Percentiles rank a stretch among this genome's conserved stretches.
phyloP scores from a whole-genome alignment of 202 grass and related monocot species.

The Bolboschoenoplectus hybrid region DNA sequence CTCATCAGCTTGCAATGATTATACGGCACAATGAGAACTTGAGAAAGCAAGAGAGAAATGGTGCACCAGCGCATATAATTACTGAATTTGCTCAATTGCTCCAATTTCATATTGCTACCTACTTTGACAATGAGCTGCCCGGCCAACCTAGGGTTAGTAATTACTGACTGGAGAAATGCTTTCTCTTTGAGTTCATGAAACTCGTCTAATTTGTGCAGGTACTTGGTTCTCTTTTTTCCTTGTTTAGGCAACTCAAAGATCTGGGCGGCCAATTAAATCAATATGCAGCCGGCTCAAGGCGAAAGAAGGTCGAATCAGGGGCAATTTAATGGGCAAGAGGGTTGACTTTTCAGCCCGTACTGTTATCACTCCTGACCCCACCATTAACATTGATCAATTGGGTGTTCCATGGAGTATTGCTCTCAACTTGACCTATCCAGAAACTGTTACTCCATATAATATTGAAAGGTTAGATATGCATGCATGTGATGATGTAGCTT shows the following conservation, averaged over 20 bases:
- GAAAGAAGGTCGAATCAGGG: slow-evolving; percentile 98
- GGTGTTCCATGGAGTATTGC: slow-evolving; percentile 99
- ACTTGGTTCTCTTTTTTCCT: slow-evolving; percentile 29
- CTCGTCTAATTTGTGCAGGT: not conserved
- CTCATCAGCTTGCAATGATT: slow-evolving; percentile 97
- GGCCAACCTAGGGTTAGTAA: slow-evolving; percentile 87
- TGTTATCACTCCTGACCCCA: slow-evolving; percentile 92
- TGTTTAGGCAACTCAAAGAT: slow-evolving; percentile 88
- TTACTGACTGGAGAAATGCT: not conserved
- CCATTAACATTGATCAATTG: slow-evolving; percentile 94
- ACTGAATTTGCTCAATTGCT: slow-evolving; percentile 95
- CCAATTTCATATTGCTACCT: slow-evolving; percentile 97
- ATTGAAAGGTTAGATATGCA: slow-evolving; percentile 71
- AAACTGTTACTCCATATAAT: slow-evolving; percentile 97
- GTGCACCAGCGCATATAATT: slow-evolving; percentile 97
- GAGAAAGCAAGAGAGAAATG: slow-evolving; percentile 93
- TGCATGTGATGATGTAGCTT: slow-evolving; percentile 4
- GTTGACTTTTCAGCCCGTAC: slow-evolving; percentile 98
- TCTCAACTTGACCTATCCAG: slow-evolving; percentile 91
- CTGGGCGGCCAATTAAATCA: slow-evolving; percentile 96
- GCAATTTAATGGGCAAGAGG: slow-evolving; percentile 98
- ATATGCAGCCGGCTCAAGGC: slow-evolving; percentile 97
- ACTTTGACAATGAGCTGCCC: slow-evolving; percentile 98
- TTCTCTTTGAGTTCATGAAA: not conserved
- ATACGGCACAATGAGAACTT: slow-evolving; percentile 98